phyloP scores from a whole-genome alignment of 768 basidiomycete species.

The Obba rivulosa region DNA sequence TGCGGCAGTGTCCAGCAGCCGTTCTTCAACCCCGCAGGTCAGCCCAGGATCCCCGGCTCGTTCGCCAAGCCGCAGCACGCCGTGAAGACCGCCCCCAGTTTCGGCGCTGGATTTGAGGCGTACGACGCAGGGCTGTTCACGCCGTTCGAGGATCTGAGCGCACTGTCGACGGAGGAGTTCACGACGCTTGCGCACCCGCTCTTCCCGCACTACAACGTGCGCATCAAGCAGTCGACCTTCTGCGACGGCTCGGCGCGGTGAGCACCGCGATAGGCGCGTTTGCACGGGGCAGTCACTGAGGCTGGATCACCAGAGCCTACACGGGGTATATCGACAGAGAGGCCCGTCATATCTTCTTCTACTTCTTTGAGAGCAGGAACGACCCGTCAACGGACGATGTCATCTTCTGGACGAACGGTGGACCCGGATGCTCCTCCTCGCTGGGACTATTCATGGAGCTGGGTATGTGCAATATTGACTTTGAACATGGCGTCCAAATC shows the following conservation, averaged over 20 bases:
- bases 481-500: constrained; percentile 39
- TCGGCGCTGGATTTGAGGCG: neutral
- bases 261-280: no score
- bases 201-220: constrained; percentile 38
- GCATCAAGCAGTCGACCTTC: constrained; percentile 37
- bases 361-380: constrained; percentile 43
- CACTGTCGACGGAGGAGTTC: constrained; percentile 30
- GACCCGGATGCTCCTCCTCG: constrained; percentile 23
- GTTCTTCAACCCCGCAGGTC: neutral
- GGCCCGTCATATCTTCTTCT: constrained; percentile 43
- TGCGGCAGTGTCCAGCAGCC: neutral
- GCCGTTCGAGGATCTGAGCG: constrained; percentile 19
- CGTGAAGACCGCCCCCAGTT: no score
- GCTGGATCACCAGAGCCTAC: constrained; percentile 43
- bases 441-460: constrained; percentile 44
- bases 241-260: constrained; percentile 37
- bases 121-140: constrained; percentile 28
- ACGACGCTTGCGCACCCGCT: constrained; percentile 34
- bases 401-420: constrained; percentile 33
- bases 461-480: constrained; percentile 22
- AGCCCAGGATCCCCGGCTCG: no score
- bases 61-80: no score
- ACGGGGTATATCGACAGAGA: constrained; percentile 70
- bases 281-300: no score
- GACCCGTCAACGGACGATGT: constrained; percentile 27